Base-by-base conservation (phyloP, 2,329 filamentous ascomycete genomes). In the Arthrobotrys sinensis region DNA sequence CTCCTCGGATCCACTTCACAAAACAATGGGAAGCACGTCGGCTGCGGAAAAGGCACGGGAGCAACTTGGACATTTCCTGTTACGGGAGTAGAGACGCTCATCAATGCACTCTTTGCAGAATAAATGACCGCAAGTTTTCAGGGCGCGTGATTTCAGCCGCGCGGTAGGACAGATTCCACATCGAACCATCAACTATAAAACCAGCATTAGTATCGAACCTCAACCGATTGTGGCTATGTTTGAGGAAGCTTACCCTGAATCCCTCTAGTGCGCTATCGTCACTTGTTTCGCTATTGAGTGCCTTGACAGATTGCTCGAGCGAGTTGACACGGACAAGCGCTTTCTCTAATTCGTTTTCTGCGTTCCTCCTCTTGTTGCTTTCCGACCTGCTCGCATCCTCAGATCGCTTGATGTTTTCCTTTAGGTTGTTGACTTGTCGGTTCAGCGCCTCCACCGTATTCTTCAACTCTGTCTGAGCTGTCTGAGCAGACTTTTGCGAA, bases 11-110 rank as follows among this genome's bases (percentile, higher is more conserved):
- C 40, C 7, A 34, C 10, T 64, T 70, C 38, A 78, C 43, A 78
- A 53, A 53, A 72, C 67, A 38, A 78, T 64, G n/a, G 88, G 86
- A 93, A 97, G 96, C 79, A 93, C 90, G 83, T 99, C 96, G 85
- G 92, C 92, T 84, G 90, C 92, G 82, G 97, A 95, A 83, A 99
- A 99, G 3, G 93, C 90, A 85, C 92, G 92, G 82, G 92, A 93
- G 87, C 96, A 99, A 81, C 93, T 95, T 1, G 96, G 96, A 83
- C 96, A 99, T 85, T 98, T 98, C 81, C 96, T 90, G 86, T 95
- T 94, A 40, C 96, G 92, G 82, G 96, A 97, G 53, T 90, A 90
- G 79, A 97, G 90, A 72, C 96, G 91, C 82, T 96, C 92, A 80
- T 97, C 93, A 24, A 98, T 92, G 83, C 96, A 99, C 57, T 90